phyloP scores from a whole-genome alignment of 805 yeast species.

The Blastobotrys chiropterorum region DNA sequence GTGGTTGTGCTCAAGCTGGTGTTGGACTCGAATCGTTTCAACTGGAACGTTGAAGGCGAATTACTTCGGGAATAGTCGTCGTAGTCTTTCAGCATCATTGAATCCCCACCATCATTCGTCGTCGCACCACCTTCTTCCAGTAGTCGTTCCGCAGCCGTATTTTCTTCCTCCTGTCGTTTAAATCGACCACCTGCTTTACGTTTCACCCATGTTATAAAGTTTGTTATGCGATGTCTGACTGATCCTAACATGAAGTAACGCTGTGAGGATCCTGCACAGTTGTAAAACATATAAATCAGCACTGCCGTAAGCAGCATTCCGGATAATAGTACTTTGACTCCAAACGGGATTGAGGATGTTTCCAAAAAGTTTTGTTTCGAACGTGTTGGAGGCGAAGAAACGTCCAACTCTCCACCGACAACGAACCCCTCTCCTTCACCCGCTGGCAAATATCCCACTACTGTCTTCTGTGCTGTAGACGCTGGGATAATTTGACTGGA shows the following conservation, averaged over 20 bases:
- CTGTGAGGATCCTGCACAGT: neutral
- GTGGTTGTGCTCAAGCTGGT: conserved; percentile 16
- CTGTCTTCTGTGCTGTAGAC: neutral
- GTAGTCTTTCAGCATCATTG: conserved; percentile 7
- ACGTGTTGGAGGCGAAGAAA: no score
- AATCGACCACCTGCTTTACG: neutral
- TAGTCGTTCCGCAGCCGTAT: conserved; percentile 7
- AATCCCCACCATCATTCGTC: neutral
- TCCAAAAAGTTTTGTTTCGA: no score
- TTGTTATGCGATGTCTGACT: neutral
- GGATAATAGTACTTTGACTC: neutral
- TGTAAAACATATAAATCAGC: conserved; percentile 7
- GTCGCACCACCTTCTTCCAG: conserved; percentile 11
- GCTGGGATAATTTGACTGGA: conserved; percentile 43
- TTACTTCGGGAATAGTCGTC: conserved; percentile 8
- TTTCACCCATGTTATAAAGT: neutral
- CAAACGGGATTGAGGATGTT: neutral
- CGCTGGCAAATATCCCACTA: conserved; percentile 23
- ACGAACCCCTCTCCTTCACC: conserved; percentile 14
- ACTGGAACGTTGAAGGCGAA: conserved; percentile 4
- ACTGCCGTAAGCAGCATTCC: neutral
- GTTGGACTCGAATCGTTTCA: neutral
- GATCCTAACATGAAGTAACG: conserved; percentile 1
- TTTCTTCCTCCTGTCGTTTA: neutral
- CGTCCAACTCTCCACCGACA: conserved; percentile 23